Conservation (phyloP, 2,329 filamentous ascomycete species). For the Penicillium frequentans region DNA sequence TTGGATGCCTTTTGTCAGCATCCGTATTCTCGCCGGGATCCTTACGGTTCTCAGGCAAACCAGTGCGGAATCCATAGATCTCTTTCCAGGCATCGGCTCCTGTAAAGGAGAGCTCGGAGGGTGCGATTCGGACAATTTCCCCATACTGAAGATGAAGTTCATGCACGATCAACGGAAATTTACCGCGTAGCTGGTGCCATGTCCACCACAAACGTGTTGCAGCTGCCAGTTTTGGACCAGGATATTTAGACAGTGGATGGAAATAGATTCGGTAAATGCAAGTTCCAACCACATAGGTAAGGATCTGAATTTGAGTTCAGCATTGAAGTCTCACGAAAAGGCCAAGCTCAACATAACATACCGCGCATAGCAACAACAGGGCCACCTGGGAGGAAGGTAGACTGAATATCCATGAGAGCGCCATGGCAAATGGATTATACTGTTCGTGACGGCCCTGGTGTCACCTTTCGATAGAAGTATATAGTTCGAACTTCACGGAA, state of each 20-base stretch:
- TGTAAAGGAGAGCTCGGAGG: constrained; percentile 1
- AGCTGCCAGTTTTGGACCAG: constrained; percentile 2
- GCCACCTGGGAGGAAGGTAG: neutral
- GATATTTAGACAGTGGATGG: constrained; percentile 3
- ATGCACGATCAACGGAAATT: constrained; percentile 2
- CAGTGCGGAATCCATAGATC: constrained; percentile 3
- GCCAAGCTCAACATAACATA: neutral
- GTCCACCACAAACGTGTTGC: constrained; percentile 6
- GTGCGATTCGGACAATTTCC: constrained; percentile 2
- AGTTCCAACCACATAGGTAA: neutral
- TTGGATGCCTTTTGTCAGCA: constrained; percentile 3
- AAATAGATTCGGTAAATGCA: constrained; percentile 5
- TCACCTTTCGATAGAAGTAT: neutral
- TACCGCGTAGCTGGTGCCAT: constrained; percentile 3
- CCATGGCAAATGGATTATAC: neutral
- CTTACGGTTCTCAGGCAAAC: constrained; percentile 4
- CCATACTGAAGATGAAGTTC: constrained; percentile 2
- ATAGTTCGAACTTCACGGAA: neutral
- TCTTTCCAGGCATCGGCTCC: neutral
- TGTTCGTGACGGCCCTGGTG: neutral
- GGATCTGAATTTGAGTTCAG: neutral
- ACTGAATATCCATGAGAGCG: neutral
- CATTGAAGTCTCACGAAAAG: neutral
- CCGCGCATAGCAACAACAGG: neutral
- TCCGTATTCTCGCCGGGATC: constrained; percentile 7